Conservation (phyloP, 2,329 filamentous ascomycete genomes). For the Aspergillus viridinutans region DNA sequence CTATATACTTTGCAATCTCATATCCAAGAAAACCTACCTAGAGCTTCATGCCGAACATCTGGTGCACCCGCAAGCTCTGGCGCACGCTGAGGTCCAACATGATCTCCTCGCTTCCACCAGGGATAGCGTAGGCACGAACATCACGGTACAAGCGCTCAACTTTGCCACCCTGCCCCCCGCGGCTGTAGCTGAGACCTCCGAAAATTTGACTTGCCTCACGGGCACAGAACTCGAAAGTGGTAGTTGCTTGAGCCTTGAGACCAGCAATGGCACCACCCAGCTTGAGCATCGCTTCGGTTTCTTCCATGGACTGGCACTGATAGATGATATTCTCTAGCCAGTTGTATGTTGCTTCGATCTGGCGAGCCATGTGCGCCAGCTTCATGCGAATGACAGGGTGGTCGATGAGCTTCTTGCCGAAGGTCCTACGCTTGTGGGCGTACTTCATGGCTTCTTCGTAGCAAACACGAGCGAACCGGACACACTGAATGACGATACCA, state of each 20-base stretch:
- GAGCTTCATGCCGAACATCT: conserved; percentile 93
- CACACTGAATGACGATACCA: conserved; percentile 94
- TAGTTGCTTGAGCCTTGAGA: conserved; percentile 88
- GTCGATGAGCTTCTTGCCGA: conserved; percentile 93
- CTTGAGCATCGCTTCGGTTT: conserved; percentile 92
- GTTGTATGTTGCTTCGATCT: conserved; percentile 94
- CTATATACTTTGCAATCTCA: conserved; percentile 5
- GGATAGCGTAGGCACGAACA: conserved; percentile 92
- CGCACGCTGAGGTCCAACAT: conserved; percentile 96
- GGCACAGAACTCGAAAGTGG: conserved; percentile 96
- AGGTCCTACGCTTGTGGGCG: conserved; percentile 93
- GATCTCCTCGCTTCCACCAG: conserved; percentile 94
- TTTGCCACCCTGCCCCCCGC: conserved; percentile 92
- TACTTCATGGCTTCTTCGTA: conserved; percentile 97
- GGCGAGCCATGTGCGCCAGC: conserved; percentile 95
- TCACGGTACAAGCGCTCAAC: conserved; percentile 92
- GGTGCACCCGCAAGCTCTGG: conserved; percentile 81
- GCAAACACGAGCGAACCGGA: conserved; percentile 94
- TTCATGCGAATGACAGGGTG: conserved; percentile 97
- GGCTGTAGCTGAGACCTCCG: conserved; percentile 84
- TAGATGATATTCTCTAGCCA: conserved; percentile 96
- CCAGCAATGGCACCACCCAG: conserved; percentile 91
- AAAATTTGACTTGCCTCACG: conserved; percentile 97
- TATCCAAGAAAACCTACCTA: conserved; percentile 2
- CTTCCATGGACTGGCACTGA: conserved; percentile 88